A percentile compares a stretch with the other conserved stretches of the same genome.
These are phyloP conservation scores for Pascua sp. DNA, from an alignment of 1,284 basidiomycete species.

Conservation along the genomic window DNA sequence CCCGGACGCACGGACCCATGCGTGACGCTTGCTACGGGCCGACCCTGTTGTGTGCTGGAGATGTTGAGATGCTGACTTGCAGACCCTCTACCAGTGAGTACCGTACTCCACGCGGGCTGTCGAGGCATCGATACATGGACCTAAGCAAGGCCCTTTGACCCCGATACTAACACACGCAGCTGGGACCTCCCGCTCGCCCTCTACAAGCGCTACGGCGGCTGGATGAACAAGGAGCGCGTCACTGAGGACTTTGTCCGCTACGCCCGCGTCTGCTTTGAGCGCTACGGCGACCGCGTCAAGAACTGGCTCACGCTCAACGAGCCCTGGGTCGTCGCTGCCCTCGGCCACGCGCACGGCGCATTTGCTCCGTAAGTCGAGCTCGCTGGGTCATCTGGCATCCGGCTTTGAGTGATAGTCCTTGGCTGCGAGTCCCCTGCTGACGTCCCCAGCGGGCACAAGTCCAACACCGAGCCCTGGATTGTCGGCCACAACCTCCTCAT, in stretches of 20 bases:
- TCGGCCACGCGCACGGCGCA: slow-evolving; percentile 54
- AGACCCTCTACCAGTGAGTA: too few species aligned
- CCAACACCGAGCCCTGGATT: slow-evolving; percentile 67
- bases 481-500: slow-evolving; percentile 67
- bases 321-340: slow-evolving; percentile 67
- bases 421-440: neutral
- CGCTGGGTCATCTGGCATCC: too few species aligned
- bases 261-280: slow-evolving; percentile 66
- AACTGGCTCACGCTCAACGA: slow-evolving; percentile 66
- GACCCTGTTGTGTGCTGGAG: too few species aligned
- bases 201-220: slow-evolving; percentile 68
- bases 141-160: too few species aligned
- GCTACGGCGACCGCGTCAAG: slow-evolving; percentile 70
- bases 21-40: too few species aligned
- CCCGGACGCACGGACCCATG: too few species aligned
- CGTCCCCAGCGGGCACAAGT: slow-evolving; percentile 52
- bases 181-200: slow-evolving; percentile 72
- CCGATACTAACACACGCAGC: slow-evolving; percentile 16
- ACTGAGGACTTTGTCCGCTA: slow-evolving; percentile 63
- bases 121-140: too few species aligned
- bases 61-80: too few species aligned
- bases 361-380: slow-evolving; percentile 13
- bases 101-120: too few species aligned
- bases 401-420: too few species aligned
- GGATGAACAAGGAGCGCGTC: slow-evolving; percentile 58